Evolutionary conservation across 371 early-diverging fungal genomes (phyloP).

Genomic region (Mucor lusitanicus): DNA sequence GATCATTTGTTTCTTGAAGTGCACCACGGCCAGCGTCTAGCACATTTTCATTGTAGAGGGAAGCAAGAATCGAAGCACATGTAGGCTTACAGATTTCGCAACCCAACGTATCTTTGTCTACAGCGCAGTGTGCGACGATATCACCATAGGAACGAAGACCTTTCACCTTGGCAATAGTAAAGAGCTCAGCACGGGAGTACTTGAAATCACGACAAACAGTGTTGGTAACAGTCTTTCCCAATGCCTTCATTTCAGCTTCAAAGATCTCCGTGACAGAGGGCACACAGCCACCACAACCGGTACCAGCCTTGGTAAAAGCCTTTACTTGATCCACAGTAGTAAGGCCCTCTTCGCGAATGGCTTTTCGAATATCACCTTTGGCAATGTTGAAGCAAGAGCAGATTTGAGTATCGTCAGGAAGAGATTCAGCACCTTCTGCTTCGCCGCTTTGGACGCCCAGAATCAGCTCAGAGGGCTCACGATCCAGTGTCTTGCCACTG

Average conservation of each 20-base stretch:
- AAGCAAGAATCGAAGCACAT: slow-evolving; percentile 68
- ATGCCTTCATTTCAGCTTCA: slow-evolving; percentile 57
- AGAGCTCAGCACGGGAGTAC: slow-evolving; percentile 63
- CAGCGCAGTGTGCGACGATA: slow-evolving; percentile 47
- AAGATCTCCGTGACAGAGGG: slow-evolving; percentile 59
- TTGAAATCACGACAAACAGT: slow-evolving; percentile 63
- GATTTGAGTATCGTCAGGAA: slow-evolving; percentile 69
- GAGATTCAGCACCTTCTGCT: slow-evolving; percentile 43
- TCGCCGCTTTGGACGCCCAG: slow-evolving; percentile 48
- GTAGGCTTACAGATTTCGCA: slow-evolving; percentile 71
- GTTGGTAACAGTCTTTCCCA: slow-evolving; percentile 56
- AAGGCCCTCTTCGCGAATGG: slow-evolving; percentile 46
- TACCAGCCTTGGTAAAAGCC: slow-evolving; percentile 58
- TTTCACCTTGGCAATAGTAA: slow-evolving; percentile 64
- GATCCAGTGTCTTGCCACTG: slow-evolving; percentile 46
- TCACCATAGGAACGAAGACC: slow-evolving; percentile 52
- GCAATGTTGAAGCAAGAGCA: slow-evolving; percentile 74
- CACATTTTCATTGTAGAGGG: slow-evolving; percentile 66
- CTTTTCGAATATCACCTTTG: slow-evolving; percentile 54
- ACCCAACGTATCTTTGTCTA: slow-evolving; percentile 31
- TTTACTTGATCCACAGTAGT: slow-evolving; percentile 59
- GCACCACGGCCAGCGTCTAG: slow-evolving; percentile 45
- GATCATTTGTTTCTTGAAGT: slow-evolving; percentile 73
- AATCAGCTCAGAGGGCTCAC: slow-evolving; percentile 63
- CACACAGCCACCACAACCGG: slow-evolving; percentile 69